These are phyloP conservation scores for Colletotrichum neosansevieriae DNA, from an alignment of 2,329 filamentous ascomycete genomes.

Conservation along the genomic window DNA sequence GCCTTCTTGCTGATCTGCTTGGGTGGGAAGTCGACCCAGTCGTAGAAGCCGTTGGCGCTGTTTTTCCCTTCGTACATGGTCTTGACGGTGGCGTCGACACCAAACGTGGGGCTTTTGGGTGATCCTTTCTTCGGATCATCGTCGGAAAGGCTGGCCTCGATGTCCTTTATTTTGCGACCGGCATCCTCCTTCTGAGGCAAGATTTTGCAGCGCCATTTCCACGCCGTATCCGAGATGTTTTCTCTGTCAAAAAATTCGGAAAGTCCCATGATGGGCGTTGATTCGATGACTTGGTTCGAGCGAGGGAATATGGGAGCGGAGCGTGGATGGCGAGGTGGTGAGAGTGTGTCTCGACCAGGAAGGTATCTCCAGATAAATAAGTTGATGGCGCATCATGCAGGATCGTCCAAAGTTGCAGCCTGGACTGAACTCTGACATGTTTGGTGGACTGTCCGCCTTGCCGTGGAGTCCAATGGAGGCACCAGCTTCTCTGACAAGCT, in stretches of 20 bases:
- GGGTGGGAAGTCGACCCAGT: conserved; percentile 58
- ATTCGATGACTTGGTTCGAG: not conserved
- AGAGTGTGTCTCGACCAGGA: not conserved
- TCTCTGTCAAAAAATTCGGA: not conserved
- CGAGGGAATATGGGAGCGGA: not conserved
- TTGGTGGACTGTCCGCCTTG: too few relatives aligned
- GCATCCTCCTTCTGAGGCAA: conserved; percentile 40
- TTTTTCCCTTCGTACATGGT: conserved; percentile 54
- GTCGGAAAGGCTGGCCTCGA: conserved; percentile 32
- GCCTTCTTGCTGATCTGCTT: conserved; percentile 55
- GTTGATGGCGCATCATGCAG: too few relatives aligned
- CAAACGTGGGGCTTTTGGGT: conserved; percentile 43
- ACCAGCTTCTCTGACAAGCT: not conserved
- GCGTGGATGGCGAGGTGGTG: not conserved
- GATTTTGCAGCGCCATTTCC: conserved; percentile 50
- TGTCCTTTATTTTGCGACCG: conserved; percentile 40
- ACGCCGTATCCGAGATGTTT: conserved; percentile 41
- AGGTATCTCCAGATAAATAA: not conserved
- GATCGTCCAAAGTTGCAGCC: not conserved
- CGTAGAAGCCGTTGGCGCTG: conserved; percentile 43
- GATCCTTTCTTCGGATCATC: conserved; percentile 33
- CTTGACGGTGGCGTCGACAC: conserved; percentile 50
- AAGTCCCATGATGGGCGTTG: conserved; percentile 1
- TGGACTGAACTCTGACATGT: not conserved
- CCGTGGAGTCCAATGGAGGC: too few relatives aligned